Conservation (phyloP, 2,329 filamentous ascomycete species). For the Ophiocordyceps camponoti-saundersi region DNA sequence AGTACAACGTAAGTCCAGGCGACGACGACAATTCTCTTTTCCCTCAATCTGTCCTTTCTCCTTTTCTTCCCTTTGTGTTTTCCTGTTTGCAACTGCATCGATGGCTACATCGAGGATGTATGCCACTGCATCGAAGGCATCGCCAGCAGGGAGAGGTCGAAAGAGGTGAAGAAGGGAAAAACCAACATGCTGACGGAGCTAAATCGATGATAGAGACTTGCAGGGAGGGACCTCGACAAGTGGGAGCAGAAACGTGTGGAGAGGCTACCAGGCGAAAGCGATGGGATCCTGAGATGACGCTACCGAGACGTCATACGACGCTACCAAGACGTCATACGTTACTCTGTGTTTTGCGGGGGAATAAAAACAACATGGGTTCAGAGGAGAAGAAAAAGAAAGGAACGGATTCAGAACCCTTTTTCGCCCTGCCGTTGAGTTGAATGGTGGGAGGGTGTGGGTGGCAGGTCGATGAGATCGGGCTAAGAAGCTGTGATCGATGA, state of each 20-base stretch:
- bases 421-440: neutral
- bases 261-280: slow-evolving; percentile 73
- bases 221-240: slow-evolving; percentile 80
- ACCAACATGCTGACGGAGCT: neutral
- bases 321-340: no score
- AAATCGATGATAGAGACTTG: slow-evolving; percentile 10
- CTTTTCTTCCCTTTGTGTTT: neutral
- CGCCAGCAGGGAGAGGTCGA: no score
- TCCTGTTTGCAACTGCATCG: neutral
- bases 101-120: no score
- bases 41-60: neutral
- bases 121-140: no score
- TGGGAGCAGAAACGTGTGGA: slow-evolving; percentile 97
- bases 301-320: neutral
- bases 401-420: neutral
- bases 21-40: no score
- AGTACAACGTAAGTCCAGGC: slow-evolving; percentile 59
- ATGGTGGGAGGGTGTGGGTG: neutral
- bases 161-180: no score
- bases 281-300: slow-evolving; percentile 49
- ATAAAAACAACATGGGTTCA: no score
- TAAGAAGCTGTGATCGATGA: no score
- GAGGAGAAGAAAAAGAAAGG: neutral
- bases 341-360: no score
- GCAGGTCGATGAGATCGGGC: no score